These are phyloP conservation scores for Trichoderma gamsii DNA, from an alignment of 495 filamentous ascomycete species.

Conservation along the genomic window DNA sequence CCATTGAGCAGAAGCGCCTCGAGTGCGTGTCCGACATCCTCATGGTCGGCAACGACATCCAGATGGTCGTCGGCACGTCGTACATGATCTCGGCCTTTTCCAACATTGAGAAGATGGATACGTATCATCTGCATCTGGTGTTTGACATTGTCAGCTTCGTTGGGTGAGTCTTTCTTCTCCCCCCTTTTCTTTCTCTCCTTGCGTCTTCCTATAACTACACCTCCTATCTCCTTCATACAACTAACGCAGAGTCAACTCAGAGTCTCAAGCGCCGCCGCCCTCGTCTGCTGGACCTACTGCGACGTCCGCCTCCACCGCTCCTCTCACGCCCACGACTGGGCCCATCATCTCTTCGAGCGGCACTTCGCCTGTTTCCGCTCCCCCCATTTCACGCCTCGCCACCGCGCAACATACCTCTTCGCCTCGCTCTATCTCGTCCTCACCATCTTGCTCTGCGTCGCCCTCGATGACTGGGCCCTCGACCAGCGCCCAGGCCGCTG, in stretches of 20 bases:
- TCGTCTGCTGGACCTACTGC: slow-evolving; percentile 31
- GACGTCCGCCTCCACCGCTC: slow-evolving; percentile 14
- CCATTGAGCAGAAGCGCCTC: slow-evolving; percentile 29
- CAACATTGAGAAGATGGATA: slow-evolving; percentile 23
- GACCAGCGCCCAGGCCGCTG: slow-evolving; percentile 25
- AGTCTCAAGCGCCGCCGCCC: slow-evolving; percentile 32
- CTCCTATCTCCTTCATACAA: neutral
- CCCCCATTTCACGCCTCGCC: slow-evolving; percentile 21
- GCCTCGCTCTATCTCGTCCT: slow-evolving; percentile 27
- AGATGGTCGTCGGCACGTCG: slow-evolving; percentile 27
- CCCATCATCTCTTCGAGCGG: neutral
- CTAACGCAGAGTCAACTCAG: slow-evolving; percentile 3
- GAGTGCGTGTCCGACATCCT: slow-evolving; percentile 31
- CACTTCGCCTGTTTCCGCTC: slow-evolving; percentile 18
- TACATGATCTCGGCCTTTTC: slow-evolving; percentile 29
- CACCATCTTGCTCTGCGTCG: slow-evolving; percentile 29
- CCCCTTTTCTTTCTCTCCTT: neutral
- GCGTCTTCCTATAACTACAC: too few relatives aligned
- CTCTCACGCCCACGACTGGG: neutral
- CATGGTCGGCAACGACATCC: slow-evolving; percentile 34
- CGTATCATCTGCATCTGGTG: slow-evolving; percentile 33
- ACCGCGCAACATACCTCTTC: slow-evolving; percentile 29
- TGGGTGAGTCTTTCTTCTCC: slow-evolving; percentile 19
- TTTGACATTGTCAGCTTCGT: slow-evolving; percentile 36
- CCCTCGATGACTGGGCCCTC: slow-evolving; percentile 27